Base-by-base conservation (phyloP, 1,284 basidiomycete genomes). In the Sanghuangporus baumii region DNA sequence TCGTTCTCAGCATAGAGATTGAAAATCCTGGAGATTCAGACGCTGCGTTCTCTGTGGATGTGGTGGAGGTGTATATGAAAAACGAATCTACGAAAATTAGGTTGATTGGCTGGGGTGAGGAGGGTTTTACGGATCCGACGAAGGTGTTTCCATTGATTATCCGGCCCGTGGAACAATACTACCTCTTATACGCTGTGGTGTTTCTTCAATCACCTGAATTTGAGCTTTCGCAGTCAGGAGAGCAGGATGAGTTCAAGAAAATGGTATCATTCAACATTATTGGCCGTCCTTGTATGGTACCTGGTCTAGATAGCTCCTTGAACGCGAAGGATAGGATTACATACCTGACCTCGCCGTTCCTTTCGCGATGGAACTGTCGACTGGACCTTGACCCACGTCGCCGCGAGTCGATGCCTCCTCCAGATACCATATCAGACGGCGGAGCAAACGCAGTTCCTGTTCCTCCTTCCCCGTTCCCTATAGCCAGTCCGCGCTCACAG, bases 291-390 rank as follows among this genome's bases (percentile, higher is more conserved):
- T 89, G 69, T 64, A 71, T 69, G 48, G 65, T 47, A 16, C 60
- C 60, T 50, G 47, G 40, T 6, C 31, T 31, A 8, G 54, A 61
- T 23, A 65, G 43, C 31, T 43, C 34, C 65, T 60, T 43, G 59
- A 54, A 40, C 18, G 31, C 18, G 14, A 34, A 23, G 34, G 65
- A 20, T 40, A 34, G 41, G 9, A 64, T 76, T 2, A 69, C 74
- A 0, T 90, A 85, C 67, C 89, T 89, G 0, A 92, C 93, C 0
- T 75, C 76, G 6, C 77, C 83, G 0, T 96, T 95, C 73, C 83
- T 86, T 0, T 93, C 91, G 0, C 78, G 87, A 26, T 96, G 94
- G 94, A 95, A 93, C 68, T 94, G 91, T 66, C 77, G 89, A 0
- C 84, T 96, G 36, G 92, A 95, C 71, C 79, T 96, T 11, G 80